A percentile compares a stretch with the other conserved stretches of the same genome.
Evolutionary conservation across 2,329 filamentous ascomycete genomes (phyloP).

Genomic region (Verticillium dahliae): DNA sequence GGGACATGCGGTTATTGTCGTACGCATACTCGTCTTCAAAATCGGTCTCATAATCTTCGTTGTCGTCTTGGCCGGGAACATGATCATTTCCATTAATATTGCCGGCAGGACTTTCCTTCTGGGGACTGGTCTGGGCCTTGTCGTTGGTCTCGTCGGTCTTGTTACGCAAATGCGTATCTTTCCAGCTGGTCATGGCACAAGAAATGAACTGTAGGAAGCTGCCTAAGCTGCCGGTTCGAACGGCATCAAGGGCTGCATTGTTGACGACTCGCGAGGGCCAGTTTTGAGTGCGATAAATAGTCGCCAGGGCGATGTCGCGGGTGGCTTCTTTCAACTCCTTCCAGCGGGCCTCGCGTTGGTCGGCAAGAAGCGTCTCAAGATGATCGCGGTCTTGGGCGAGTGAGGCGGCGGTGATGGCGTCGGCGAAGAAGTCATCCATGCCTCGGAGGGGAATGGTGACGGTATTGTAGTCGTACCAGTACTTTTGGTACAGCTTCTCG

Average conservation of each 20-base stretch:
- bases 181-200: neutral
- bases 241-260: constrained; percentile 3
- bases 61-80: neutral
- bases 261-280: neutral
- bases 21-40: neutral
- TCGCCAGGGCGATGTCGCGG: neutral
- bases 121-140: neutral
- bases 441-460: constrained; percentile 7
- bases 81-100: neutral
- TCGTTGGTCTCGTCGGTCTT: neutral
- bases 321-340: neutral
- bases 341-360: constrained; percentile 2
- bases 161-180: neutral
- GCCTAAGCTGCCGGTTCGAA: constrained; percentile 6
- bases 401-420: constrained; percentile 4
- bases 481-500: neutral
- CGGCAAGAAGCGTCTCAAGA: constrained; percentile 5
- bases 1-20: neutral
- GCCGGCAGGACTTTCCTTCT: neutral
- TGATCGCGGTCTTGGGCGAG: constrained; percentile 4
- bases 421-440: constrained; percentile 8
- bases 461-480: constrained; percentile 7
- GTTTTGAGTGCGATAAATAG: neutral
- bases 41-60: neutral
- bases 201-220: constrained; percentile 7